Percentiles rank a stretch among this genome's conserved stretches.
These are phyloP conservation scores for Neohortaea acidophila DNA, from an alignment of 495 filamentous ascomycete species.

Conservation along the genomic window DNA sequence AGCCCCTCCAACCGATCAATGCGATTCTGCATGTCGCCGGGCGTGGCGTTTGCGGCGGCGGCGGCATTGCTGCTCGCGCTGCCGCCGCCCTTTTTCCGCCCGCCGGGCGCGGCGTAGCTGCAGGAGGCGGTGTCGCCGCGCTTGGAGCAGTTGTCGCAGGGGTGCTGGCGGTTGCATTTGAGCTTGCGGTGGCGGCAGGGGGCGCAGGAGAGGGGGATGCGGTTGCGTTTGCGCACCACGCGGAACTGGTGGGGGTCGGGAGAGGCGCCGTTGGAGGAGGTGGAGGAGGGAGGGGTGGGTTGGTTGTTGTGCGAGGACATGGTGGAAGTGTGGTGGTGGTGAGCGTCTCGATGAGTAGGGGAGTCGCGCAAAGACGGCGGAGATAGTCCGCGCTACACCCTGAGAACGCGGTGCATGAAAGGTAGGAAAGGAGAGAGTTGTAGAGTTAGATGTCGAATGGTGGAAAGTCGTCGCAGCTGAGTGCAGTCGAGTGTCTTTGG, in stretches of 20 bases:
- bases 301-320: slow-evolving; percentile 7
- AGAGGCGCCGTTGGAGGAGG: slow-evolving; percentile 58
- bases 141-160: slow-evolving; percentile 93
- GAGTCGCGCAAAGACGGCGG: too few relatives aligned
- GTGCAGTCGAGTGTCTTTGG: too few relatives aligned
- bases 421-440: too few relatives aligned
- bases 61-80: slow-evolving; percentile 39
- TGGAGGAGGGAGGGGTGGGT: slow-evolving; percentile 76
- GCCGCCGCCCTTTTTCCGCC: slow-evolving; percentile 57
- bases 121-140: slow-evolving; percentile 71
- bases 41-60: slow-evolving; percentile 40
- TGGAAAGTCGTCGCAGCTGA: too few relatives aligned
- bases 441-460: too few relatives aligned
- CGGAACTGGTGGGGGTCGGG: slow-evolving; percentile 67
- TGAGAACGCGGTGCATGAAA: too few relatives aligned
- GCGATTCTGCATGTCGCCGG: slow-evolving; percentile 98
- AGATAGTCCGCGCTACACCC: too few relatives aligned
- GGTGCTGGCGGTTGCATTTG: slow-evolving; percentile 86
- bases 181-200: slow-evolving; percentile 91
- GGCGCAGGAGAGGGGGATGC: slow-evolving; percentile 85
- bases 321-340: not conserved
- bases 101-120: slow-evolving; percentile 69
- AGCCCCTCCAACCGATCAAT: slow-evolving; percentile 93
- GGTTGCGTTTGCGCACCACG: slow-evolving; percentile 84
- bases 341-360: too few relatives aligned